phyloP scores from a whole-genome alignment of 805 yeast genomes.

The Pichia ethanolica region DNA sequence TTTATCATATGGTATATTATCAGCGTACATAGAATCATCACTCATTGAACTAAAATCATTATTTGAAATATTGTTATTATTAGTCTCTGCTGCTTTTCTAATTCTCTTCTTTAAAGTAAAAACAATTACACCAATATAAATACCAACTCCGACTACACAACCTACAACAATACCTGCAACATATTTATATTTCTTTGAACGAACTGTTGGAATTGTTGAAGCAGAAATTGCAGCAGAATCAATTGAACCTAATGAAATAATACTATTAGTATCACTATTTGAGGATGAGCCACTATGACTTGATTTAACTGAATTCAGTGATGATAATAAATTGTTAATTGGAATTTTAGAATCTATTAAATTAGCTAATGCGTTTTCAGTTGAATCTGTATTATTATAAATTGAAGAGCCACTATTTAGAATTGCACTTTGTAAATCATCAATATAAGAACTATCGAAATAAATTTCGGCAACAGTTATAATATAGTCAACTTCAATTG shows the following conservation, averaged over 20 bases:
- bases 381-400: conserved; percentile 50
- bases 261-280: conserved; percentile 3
- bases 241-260: conserved; percentile 22
- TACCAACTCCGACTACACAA: conserved; percentile 66
- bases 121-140: conserved; percentile 31
- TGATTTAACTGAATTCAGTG: conserved; percentile 8
- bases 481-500: conserved; percentile 49
- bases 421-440: conserved; percentile 42
- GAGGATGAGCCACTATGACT: conserved; percentile 3
- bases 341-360: conserved; percentile 72
- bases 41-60: not conserved
- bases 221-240: conserved; percentile 16
- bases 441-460: conserved; percentile 53
- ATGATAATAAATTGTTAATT: conserved; percentile 34
- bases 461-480: conserved; percentile 86
- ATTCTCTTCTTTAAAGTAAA: conserved; percentile 7
- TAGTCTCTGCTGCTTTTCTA: not conserved
- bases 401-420: conserved; percentile 46
- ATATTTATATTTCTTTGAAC: conserved; percentile 23
- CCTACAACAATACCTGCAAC: conserved; percentile 80
- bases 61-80: not conserved
- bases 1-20: not conserved
- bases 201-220: conserved; percentile 3
- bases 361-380: conserved; percentile 49
- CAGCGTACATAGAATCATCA: not conserved